These are phyloP conservation scores for Rhizoclosmatium sp. DNA, from an alignment of 192 early-diverging fungal genomes.

Conservation along the genomic window DNA sequence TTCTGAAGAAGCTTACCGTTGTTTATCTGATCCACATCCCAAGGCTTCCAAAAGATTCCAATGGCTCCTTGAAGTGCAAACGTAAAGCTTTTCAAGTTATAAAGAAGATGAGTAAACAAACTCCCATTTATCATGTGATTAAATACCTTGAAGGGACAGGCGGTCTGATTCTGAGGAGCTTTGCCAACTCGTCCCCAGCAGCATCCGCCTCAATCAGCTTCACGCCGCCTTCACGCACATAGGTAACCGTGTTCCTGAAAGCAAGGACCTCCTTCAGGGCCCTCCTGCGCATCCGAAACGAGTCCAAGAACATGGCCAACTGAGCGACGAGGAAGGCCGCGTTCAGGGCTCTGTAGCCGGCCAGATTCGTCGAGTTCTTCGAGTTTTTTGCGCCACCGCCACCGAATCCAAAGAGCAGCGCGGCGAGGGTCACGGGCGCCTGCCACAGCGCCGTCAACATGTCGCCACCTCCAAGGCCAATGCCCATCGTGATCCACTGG, in stretches of 20 bases:
- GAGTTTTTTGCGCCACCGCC: not conserved
- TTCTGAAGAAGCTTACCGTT: conserved; percentile 3
- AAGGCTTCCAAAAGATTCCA: conserved; percentile 14
- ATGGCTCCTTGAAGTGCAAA: not conserved
- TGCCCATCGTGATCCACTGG: conserved; percentile 2
- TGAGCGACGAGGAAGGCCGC: not conserved
- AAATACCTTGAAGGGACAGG: not conserved
- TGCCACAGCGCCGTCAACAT: not conserved
- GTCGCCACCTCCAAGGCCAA: conserved; percentile 8
- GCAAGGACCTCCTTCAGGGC: not conserved
- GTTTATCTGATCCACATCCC: conserved; percentile 8
- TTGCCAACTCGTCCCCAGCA: not conserved
- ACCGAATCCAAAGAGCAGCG: not conserved
- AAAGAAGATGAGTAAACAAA: not conserved
- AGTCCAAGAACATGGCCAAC: not conserved
- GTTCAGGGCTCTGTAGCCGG: not conserved
- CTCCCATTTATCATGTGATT: not conserved
- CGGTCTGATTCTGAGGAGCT: not conserved
- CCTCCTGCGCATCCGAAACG: not conserved
- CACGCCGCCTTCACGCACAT: not conserved
- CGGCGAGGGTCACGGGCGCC: not conserved
- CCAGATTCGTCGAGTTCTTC: not conserved
- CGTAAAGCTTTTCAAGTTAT: not conserved
- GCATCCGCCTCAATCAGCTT: not conserved
- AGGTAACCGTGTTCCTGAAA: not conserved